Base-by-base conservation (phyloP, 331 rosid genomes). In the Quercus tomentella region DNA sequence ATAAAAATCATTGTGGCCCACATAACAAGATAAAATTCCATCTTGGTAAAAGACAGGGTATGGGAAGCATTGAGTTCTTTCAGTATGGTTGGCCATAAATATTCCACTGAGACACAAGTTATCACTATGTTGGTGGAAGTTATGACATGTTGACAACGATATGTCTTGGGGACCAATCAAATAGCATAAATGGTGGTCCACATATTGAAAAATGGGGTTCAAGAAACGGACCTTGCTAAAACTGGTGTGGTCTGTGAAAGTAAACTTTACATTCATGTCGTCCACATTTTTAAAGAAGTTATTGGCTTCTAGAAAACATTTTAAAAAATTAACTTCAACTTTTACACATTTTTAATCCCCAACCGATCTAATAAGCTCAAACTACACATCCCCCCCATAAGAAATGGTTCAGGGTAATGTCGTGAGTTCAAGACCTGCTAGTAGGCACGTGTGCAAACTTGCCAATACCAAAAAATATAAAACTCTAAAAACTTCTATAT, bases 111-210 rank as follows among this genome's bases (percentile, higher is more conserved):
- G 93, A 87, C 97, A 88, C 56, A 70, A 84, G 63, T 81, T 84
- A 88, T 84, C 94, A 84, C 80, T 26, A 69, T 90, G 94, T 87
- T 90, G 88, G 91, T 82, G 87, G 91, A 81, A 89, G 75, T 66
- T 45, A 83, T 84, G 89, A 87, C 91, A 89, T 74, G 23, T 35
- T 68, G 88, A 90, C 83, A 80, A 72, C 54, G 88, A 87, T 85
- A 78, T 88, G 86, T 92, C 87, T 77, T 63, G 86, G 90, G 89
- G 91, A 82, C 91, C 91, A 88, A 74, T 81, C 76, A 83, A 82
- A 82, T 77, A 69, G 43, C 74, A 85, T 67, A 80, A 70, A 72
- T 79, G 62, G 88, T 81, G 91, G 92, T 87, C 92, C 92, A 83
- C 52, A 25, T 35, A 75, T 80, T 72, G 79, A 83, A 79, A 81